Evolutionary conservation across 768 basidiomycete genomes (phyloP).

Genomic region (Tricholoma hemisulphureum): DNA sequence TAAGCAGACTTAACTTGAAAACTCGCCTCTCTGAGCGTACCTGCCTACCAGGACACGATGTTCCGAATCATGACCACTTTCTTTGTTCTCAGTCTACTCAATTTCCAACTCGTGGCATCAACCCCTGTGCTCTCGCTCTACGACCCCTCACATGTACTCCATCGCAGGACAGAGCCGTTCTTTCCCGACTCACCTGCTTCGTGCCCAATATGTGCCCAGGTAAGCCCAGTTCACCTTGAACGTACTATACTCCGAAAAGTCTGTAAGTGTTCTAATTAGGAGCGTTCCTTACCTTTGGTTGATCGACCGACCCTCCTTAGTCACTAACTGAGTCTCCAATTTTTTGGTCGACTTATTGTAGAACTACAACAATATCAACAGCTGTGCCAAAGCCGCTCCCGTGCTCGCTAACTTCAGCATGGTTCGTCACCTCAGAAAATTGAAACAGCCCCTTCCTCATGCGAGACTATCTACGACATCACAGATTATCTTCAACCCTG

Average conservation of each 20-base stretch:
- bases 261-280: too few species aligned
- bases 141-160: conserved; percentile 4
- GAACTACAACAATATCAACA: conserved; percentile 53
- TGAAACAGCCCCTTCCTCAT: background rate
- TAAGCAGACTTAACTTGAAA: background rate
- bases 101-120: conserved; percentile 20
- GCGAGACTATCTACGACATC: background rate
- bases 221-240: conserved; percentile 17
- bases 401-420: conserved; percentile 55
- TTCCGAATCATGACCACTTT: conserved; percentile 22
- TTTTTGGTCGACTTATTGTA: conserved; percentile 11
- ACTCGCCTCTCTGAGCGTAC: too few species aligned
- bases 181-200: conserved; percentile 58
- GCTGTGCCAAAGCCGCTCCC: conserved; percentile 57
- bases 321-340: background rate
- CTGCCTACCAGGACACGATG: conserved; percentile 14
- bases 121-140: conserved; percentile 11
- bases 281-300: background rate
- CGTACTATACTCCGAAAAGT: background rate
- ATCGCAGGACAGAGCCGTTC: conserved; percentile 35
- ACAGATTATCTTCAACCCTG: conserved; percentile 64
- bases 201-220: conserved; percentile 56
- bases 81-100: conserved; percentile 20
- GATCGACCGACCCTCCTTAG: background rate
- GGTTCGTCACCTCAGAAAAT: conserved; percentile 37